Evolutionary conservation across 1,139 yeast species (phyloP), one percentile per base, ranked within the genome.

Genomic region (Zygoascus sp.): DNA sequence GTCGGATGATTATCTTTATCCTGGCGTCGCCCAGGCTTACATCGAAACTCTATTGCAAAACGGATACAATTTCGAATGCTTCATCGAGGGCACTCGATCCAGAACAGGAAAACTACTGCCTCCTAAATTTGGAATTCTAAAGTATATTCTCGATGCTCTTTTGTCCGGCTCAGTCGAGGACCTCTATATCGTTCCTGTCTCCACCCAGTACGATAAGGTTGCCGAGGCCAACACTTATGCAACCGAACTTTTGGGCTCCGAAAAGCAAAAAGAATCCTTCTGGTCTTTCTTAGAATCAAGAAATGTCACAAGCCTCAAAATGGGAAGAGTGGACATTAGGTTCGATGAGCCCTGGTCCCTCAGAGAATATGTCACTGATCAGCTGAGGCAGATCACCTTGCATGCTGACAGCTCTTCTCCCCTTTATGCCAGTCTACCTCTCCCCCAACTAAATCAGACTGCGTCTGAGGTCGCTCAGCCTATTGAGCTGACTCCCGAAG

Each of bases 11-110:
- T 77, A 78, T 57, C 73, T 83, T 23, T 83, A 80, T 57, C 67
- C 73, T 44, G 76, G 80, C 48, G 63, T 69, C 9, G 73, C 80
- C 59, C 74, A 74, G 54, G 75, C 80, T 42, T 73, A 74, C 47
- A 68, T 80, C 46, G 81, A 79, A 57, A 77, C 76, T 42, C 56
- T 78, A 13, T 68, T 80, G 34, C 52, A 69, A 25, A 71, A 77
- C 52, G 80, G 81, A 44, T 67, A 74, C 52, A 76, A 75, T 51
- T 68, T 80, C 53, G 85, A 81, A 59, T 81, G 82, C 47, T 80
- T 81, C 54, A 77, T 80, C 48, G 86, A 80, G 59, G 86, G 86
- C 16, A 79, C 83, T 1, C 72, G 86, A 48, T 80, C 85, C 2
- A 72, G 86, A 53, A 81, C 80, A 48, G 86, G 86, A 13, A 80